Evolutionary conservation across 1,284 basidiomycete genomes (phyloP).

Genomic region (Hypsizygus ulmarius): DNA sequence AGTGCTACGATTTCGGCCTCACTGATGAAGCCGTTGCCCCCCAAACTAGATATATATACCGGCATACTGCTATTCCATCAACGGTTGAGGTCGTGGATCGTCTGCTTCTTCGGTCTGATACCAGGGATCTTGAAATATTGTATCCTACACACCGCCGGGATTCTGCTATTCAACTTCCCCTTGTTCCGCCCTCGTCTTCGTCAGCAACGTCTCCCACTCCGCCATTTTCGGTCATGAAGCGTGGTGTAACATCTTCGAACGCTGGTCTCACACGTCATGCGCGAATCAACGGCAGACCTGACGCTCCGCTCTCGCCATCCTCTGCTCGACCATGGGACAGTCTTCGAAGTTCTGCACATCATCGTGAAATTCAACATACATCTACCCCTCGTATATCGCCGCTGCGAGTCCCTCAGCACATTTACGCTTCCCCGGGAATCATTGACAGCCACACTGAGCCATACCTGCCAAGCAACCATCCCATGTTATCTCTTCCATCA

Average conservation of each 20-base stretch:
- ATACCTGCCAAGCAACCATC: no score
- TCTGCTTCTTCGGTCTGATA: neutral
- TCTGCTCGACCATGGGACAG: no score
- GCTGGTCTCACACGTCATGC: neutral
- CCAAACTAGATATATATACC: neutral
- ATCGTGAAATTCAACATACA: no score
- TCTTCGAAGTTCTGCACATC: no score
- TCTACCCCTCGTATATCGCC: no score
- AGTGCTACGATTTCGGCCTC: slow-evolving; percentile 6
- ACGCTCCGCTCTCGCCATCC: no score
- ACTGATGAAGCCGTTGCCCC: neutral
- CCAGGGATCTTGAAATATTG: neutral
- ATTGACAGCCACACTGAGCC: no score
- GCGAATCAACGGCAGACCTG: no score
- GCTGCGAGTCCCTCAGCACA: no score
- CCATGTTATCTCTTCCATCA: no score
- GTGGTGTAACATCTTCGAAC: neutral
- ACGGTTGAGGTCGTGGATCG: neutral
- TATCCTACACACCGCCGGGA: slow-evolving; percentile 14
- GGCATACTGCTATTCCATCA: neutral
- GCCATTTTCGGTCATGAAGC: neutral
- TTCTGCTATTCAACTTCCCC: slow-evolving; percentile 2
- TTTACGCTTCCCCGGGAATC: no score
- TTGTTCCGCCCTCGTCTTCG: neutral
- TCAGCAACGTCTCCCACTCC: neutral